Evolutionary conservation across 176 grass and related monocot species (phyloP).

Genomic region (Leersia perrieri): DNA sequence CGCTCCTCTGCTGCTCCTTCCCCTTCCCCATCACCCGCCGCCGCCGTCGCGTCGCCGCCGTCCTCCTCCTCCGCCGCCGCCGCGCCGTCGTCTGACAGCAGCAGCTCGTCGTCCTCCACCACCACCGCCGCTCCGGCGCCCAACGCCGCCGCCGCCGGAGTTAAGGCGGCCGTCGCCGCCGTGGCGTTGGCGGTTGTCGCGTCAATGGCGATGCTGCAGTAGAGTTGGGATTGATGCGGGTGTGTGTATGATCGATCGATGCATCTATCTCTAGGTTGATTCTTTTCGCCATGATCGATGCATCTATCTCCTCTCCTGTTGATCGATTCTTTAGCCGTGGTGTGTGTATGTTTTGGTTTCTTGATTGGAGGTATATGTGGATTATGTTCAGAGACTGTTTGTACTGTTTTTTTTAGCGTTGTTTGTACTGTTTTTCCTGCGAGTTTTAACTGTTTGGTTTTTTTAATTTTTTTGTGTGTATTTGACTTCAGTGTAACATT

Average conservation of each 20-base stretch:
- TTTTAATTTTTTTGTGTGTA: too few species aligned
- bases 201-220: conserved; percentile 20
- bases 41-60: neutral
- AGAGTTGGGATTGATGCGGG: neutral
- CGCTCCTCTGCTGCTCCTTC: conserved; percentile 48
- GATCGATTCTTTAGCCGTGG: conserved; percentile 18
- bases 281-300: conserved; percentile 15
- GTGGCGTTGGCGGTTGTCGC: conserved; percentile 6
- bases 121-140: conserved; percentile 27
- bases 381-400: conserved; percentile 1
- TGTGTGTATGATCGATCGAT: neutral
- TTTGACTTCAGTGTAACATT: neutral
- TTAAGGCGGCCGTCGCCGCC: neutral
- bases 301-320: neutral
- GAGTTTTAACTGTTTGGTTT: neutral
- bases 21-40: conserved; percentile 43
- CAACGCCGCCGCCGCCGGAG: neutral
- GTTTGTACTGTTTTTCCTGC: neutral
- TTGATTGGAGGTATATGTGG: neutral
- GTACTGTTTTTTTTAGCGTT: neutral
- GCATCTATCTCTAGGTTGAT: neutral
- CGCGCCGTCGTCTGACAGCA: neutral
- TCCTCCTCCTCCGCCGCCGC: conserved; percentile 37
- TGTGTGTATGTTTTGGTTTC: neutral
- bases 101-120: neutral